Percentiles rank a stretch among this genome's conserved stretches.
Conservation (phyloP, 768 basidiomycete species). For the Termitomyces sp. region DNA sequence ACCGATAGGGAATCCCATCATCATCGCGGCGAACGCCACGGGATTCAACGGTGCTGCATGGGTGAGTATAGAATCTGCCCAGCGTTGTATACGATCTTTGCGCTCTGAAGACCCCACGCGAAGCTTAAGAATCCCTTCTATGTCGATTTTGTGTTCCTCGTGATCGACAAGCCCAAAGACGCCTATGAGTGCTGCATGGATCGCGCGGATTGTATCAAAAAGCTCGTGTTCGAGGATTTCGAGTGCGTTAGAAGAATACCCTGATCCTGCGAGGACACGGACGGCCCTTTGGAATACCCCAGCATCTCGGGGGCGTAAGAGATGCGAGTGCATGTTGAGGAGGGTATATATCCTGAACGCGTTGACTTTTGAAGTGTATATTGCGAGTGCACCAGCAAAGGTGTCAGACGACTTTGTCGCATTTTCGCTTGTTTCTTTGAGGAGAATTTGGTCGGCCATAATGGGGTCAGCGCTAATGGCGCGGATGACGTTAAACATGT, state of each 20-base stretch:
- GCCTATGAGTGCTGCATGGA: slow-evolving; percentile 36
- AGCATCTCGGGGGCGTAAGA: slow-evolving; percentile 59
- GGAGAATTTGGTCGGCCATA: slow-evolving; percentile 17
- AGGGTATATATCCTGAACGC: slow-evolving; percentile 30
- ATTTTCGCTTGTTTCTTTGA: slow-evolving; percentile 27
- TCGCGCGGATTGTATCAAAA: slow-evolving; percentile 34
- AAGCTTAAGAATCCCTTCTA: slow-evolving; percentile 42
- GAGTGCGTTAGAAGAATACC: slow-evolving; percentile 27
- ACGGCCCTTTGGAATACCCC: slow-evolving; percentile 40
- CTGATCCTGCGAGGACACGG: slow-evolving; percentile 25
- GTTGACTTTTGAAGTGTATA: slow-evolving; percentile 35
- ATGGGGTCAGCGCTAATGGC: slow-evolving; percentile 26
- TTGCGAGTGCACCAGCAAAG: slow-evolving; percentile 49
- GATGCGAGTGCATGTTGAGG: slow-evolving; percentile 41
- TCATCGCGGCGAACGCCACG: slow-evolving; percentile 60
- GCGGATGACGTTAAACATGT: slow-evolving; percentile 11
- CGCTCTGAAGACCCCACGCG: slow-evolving; percentile 32
- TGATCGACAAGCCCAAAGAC: slow-evolving; percentile 45
- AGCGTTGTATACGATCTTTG: slow-evolving; percentile 40
- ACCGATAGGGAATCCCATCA: slow-evolving; percentile 34
- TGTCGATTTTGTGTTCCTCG: slow-evolving; percentile 31
- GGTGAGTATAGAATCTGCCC: slow-evolving; percentile 45
- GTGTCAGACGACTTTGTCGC: slow-evolving; percentile 48
- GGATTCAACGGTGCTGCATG: slow-evolving; percentile 36
- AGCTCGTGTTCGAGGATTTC: slow-evolving; percentile 50